Conservation (phyloP, 2,329 filamentous ascomycete genomes). For the Epichloe glyceriae region DNA sequence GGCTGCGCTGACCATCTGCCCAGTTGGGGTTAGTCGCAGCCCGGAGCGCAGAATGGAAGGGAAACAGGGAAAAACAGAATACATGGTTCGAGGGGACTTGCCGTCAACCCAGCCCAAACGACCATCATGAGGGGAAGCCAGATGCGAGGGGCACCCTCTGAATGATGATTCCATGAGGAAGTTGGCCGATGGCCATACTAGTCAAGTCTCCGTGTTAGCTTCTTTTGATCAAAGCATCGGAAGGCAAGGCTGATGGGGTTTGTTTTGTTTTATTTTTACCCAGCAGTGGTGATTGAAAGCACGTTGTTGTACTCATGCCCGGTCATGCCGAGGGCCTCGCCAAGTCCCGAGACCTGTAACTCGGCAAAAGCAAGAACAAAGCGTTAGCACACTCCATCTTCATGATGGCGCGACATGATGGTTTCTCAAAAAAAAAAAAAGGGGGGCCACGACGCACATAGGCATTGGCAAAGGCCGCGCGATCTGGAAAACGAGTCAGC, state of each 20-base stretch:
- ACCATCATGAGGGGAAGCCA: conserved; percentile 54
- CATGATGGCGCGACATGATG: not conserved
- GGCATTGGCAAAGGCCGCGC: not conserved
- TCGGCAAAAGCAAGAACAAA: too few relatives aligned
- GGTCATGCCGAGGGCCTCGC: not conserved
- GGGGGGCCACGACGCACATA: not conserved
- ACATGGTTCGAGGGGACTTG: not conserved
- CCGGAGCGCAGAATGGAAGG: not conserved
- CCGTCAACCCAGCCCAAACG: conserved; percentile 48
- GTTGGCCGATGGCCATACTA: conserved; percentile 35
- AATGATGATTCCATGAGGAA: conserved; percentile 48
- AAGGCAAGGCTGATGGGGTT: too few relatives aligned
- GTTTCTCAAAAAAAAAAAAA: too few relatives aligned
- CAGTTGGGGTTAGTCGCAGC: not conserved
- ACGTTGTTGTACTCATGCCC: not conserved
- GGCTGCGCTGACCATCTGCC: not conserved
- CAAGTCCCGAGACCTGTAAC: not conserved
- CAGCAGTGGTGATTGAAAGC: not conserved
- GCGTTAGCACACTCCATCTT: conserved; percentile 31
- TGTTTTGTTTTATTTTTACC: not conserved
- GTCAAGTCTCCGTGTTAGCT: not conserved
- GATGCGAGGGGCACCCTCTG: conserved; percentile 49
- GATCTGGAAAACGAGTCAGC: conserved; percentile 20
- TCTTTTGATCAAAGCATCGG: not conserved
- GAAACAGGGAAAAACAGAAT: not conserved